These are phyloP conservation scores for Apiospora malaysiana DNA, from an alignment of 2,329 filamentous ascomycete species.

Conservation along the genomic window DNA sequence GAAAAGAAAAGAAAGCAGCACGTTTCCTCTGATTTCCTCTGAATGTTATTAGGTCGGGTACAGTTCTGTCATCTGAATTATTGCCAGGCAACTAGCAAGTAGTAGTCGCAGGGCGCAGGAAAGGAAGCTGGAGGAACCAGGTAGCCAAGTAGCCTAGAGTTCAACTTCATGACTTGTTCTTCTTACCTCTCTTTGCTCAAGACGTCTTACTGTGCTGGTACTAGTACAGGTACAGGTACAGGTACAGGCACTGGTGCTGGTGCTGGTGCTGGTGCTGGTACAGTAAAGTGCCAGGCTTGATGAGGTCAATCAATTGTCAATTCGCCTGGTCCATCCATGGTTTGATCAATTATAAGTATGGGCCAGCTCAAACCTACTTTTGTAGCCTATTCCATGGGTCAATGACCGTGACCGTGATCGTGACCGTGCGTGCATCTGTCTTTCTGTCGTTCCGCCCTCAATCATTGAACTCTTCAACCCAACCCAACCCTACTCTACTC, in stretches of 20 bases:
- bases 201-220: too few species aligned
- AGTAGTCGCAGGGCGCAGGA: neutral
- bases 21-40: too few species aligned
- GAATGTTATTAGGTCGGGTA: too few species aligned
- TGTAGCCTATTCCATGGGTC: slow-evolving; percentile 14
- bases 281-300: neutral
- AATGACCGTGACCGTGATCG: too few species aligned
- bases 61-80: slow-evolving; percentile 18
- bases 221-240: neutral
- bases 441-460: neutral
- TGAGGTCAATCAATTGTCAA: slow-evolving; percentile 1
- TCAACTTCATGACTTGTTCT: neutral
- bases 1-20: neutral
- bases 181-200: too few species aligned
- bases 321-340: slow-evolving; percentile 11
- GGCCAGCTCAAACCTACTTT: slow-evolving; percentile 17
- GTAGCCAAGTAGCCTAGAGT: slow-evolving; percentile 4
- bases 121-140: neutral
- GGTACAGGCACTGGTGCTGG: too few species aligned
- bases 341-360: slow-evolving; percentile 20
- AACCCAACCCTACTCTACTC: neutral
- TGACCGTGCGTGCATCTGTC: neutral
- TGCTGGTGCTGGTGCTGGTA: too few species aligned
- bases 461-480: neutral
- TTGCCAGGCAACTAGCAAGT: neutral